A percentile compares a stretch with the other conserved stretches of the same genome.
Evolutionary conservation across 164 flowering plant genomes (phyloP).

Genomic region (Saururus chinensis): DNA sequence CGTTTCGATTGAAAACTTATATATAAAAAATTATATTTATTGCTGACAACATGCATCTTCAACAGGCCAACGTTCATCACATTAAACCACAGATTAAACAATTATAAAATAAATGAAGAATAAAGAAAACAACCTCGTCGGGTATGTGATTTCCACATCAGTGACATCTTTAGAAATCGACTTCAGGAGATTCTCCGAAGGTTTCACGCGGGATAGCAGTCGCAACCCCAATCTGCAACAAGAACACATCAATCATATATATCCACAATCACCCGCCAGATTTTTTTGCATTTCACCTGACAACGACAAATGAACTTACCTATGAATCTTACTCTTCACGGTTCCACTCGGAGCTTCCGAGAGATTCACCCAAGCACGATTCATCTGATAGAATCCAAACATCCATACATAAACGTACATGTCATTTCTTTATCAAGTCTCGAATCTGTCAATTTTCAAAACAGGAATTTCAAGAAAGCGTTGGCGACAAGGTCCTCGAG

Average conservation of each 20-base stretch:
- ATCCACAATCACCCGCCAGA: constrained; percentile 10
- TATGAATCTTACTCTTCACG: constrained; percentile 63
- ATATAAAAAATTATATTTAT: too few relatives aligned
- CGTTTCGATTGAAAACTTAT: too few relatives aligned
- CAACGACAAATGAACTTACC: constrained; percentile 24
- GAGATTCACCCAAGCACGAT: constrained; percentile 63
- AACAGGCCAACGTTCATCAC: background rate
- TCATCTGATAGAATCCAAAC: constrained; percentile 41
- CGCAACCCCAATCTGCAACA: constrained; percentile 54
- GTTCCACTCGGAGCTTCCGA: constrained; percentile 75
- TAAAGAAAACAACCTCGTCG: constrained; percentile 45
- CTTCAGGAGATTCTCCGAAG: constrained; percentile 78
- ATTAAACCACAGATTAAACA: background rate
- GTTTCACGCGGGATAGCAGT: constrained; percentile 70
- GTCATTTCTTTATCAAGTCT: too few relatives aligned
- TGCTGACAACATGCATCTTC: too few relatives aligned
- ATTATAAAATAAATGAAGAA: background rate
- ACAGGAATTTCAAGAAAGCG: background rate
- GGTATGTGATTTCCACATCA: constrained; percentile 51
- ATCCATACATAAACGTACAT: background rate
- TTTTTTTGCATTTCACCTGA: background rate
- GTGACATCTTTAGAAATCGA: constrained; percentile 78
- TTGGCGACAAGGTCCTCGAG: background rate
- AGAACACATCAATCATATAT: background rate
- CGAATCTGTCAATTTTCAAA: background rate